Conservation (phyloP, 768 basidiomycete species). For the Suillus placidus region DNA sequence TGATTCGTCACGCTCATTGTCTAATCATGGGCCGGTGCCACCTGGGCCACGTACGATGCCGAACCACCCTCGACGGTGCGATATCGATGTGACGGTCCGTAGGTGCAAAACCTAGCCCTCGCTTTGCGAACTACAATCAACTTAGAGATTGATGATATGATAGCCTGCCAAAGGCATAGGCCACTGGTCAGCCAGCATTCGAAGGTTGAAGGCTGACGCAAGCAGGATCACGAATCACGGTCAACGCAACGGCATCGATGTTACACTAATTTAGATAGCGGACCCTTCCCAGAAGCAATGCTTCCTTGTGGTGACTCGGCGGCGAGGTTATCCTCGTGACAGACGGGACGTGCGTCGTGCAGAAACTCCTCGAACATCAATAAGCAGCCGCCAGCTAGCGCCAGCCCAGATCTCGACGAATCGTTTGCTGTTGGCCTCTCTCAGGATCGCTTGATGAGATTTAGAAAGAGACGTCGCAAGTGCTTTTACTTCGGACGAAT, state of each 20-base stretch:
- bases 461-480: constrained; percentile 46
- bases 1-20: neutral
- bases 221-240: neutral
- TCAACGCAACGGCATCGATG: neutral
- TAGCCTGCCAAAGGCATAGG: no score
- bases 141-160: no score
- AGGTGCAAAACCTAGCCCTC: neutral
- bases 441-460: constrained; percentile 49
- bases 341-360: neutral
- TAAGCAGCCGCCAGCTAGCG: no score
- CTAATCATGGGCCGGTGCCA: neutral
- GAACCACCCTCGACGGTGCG: no score
- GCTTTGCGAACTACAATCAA: no score
- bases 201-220: neutral
- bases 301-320: neutral
- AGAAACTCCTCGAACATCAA: neutral
- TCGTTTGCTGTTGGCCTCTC: no score
- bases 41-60: no score
- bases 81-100: neutral
- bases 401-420: no score
- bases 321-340: neutral
- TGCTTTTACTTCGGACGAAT: constrained; percentile 40
- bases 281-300: neutral
- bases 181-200: no score
- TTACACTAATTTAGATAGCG: neutral